A percentile compares a stretch with the other conserved stretches of the same genome.
Evolutionary conservation across 1,284 basidiomycete species (phyloP).

Genomic region (Leccinum griseonigrum): DNA sequence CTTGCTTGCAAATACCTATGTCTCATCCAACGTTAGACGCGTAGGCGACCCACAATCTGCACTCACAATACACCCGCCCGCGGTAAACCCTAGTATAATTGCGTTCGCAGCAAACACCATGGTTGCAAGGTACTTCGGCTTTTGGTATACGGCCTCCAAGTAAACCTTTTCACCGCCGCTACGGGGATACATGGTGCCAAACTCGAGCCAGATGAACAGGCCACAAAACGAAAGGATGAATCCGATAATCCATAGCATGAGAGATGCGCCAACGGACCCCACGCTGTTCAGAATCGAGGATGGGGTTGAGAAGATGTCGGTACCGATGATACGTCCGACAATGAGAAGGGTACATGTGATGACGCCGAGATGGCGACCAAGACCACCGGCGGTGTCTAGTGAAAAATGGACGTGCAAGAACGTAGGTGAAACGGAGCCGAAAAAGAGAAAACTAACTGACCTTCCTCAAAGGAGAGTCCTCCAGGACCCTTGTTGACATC

Average conservation of each 20-base stretch:
- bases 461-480: conserved; percentile 30
- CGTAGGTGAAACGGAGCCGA: neutral
- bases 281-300: conserved; percentile 51
- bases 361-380: conserved; percentile 49
- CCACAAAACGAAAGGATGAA: conserved; percentile 51
- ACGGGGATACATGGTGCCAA: conserved; percentile 50
- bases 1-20: conserved; percentile 38
- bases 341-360: conserved; percentile 48
- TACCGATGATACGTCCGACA: conserved; percentile 55
- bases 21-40: neutral
- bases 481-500: conserved; percentile 20
- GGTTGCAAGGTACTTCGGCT: conserved; percentile 44
- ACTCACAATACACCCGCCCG: conserved; percentile 54
- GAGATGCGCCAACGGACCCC: conserved; percentile 49
- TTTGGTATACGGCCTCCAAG: conserved; percentile 46
- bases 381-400: conserved; percentile 44
- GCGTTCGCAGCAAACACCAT: conserved; percentile 47
- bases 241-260: conserved; percentile 56
- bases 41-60: neutral
- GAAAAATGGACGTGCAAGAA: neutral
- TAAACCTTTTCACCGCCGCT: conserved; percentile 58
- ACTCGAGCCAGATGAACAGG: conserved; percentile 53
- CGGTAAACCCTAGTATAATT: conserved; percentile 50
- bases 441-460: conserved; percentile 6
- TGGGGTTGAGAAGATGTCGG: conserved; percentile 63